phyloP scores from a whole-genome alignment of 2,329 filamentous ascomycete genomes.

The Rutstroemia sydowiana region DNA sequence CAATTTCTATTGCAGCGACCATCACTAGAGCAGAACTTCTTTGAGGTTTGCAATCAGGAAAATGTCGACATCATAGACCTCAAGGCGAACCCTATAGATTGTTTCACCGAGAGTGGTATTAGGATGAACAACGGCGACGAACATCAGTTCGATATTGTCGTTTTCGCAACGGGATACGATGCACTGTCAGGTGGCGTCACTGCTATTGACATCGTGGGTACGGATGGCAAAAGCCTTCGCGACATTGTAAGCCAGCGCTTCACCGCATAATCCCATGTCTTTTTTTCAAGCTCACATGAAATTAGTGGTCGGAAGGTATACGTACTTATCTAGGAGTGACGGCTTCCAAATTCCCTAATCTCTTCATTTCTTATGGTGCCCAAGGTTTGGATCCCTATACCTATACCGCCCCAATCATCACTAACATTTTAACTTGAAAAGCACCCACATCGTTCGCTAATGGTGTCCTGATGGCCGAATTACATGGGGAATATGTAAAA shows the following conservation, averaged over 20 bases:
- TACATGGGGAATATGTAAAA: neutral
- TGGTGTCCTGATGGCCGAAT: neutral
- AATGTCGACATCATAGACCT: slow-evolving; percentile 1
- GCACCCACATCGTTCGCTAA: neutral
- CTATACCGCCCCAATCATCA: neutral
- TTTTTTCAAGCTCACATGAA: neutral
- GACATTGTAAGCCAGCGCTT: neutral
- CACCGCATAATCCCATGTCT: neutral
- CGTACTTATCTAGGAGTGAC: slow-evolving; percentile 1
- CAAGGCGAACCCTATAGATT: neutral
- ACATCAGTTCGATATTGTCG: neutral
- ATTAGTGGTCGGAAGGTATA: neutral
- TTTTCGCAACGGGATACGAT: slow-evolving; percentile 6
- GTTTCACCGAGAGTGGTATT: neutral
- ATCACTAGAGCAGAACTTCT: slow-evolving; percentile 1
- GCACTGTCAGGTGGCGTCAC: neutral
- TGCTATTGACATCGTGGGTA: neutral
- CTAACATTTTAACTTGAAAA: neutral
- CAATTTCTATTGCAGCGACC: neutral
- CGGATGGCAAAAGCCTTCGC: neutral
- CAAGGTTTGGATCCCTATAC: neutral
- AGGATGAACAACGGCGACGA: neutral
- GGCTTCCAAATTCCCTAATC: neutral
- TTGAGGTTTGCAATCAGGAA: slow-evolving; percentile 2
- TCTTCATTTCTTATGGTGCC: neutral